Conservation (phyloP, 371 early-diverging fungal genomes). For the Umbelopsis sp. region DNA sequence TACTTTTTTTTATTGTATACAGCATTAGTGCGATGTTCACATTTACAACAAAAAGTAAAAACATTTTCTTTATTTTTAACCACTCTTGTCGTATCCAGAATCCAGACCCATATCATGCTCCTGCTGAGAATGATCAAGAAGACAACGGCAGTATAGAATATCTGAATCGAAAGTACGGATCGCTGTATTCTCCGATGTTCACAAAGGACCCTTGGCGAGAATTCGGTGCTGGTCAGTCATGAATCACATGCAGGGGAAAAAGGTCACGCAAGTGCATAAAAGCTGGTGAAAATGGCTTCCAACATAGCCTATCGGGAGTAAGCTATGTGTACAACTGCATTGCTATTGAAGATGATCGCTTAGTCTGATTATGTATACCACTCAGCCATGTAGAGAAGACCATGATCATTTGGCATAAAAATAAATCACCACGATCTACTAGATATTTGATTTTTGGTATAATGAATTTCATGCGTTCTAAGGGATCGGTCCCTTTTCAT, state of each 20-base stretch:
- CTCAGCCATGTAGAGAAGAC: too few relatives aligned
- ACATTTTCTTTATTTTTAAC: not conserved
- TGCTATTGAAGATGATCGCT: too few relatives aligned
- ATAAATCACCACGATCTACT: too few relatives aligned
- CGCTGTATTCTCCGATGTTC: constrained; percentile 10
- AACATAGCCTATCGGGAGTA: too few relatives aligned
- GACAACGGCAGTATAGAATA: not conserved
- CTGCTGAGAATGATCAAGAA: not conserved
- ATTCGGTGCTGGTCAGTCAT: not conserved
- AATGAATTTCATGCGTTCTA: too few relatives aligned
- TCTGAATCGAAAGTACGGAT: not conserved
- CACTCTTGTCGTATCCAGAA: not conserved
- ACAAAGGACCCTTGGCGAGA: constrained; percentile 7
- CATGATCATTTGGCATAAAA: too few relatives aligned
- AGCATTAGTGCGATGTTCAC: not conserved
- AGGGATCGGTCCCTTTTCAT: too few relatives aligned
- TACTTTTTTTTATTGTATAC: not conserved
- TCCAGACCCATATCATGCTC: not conserved
- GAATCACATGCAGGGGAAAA: not conserved
- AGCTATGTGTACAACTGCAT: too few relatives aligned
- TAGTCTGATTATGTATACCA: too few relatives aligned
- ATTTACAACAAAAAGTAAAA: not conserved
- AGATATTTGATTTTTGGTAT: too few relatives aligned
- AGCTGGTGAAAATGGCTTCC: too few relatives aligned
- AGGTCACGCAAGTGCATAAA: not conserved